Percentiles rank a stretch among this genome's conserved stretches.
Evolutionary conservation across 306 rosid genomes (phyloP).

Genomic region (Pachyrhizus erosus): DNA sequence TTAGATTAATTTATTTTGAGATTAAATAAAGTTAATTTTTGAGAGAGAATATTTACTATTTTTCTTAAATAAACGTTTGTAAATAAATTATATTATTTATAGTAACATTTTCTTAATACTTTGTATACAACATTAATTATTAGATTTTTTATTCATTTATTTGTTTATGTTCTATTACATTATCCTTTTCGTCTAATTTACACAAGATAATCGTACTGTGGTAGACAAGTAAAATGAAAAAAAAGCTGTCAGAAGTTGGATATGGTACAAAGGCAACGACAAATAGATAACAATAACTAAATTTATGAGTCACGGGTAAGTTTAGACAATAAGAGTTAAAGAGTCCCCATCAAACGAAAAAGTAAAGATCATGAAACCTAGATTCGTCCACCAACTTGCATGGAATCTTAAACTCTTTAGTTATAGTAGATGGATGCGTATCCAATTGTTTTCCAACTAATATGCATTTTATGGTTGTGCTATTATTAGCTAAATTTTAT

Average conservation of each 20-base stretch:
- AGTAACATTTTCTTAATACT: background rate
- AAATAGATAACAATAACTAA: background rate
- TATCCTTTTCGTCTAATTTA: background rate
- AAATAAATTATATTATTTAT: background rate
- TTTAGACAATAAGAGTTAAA: too few relatives aligned
- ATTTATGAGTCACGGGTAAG: background rate
- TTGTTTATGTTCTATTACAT: background rate
- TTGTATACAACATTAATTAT: background rate
- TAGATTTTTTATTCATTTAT: background rate
- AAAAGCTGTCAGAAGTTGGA: background rate
- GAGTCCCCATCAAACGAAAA: background rate
- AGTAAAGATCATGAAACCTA: background rate
- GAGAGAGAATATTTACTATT: too few relatives aligned
- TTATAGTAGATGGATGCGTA: background rate
- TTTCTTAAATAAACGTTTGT: too few relatives aligned
- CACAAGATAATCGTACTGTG: background rate
- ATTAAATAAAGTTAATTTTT: too few relatives aligned
- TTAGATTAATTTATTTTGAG: too few relatives aligned
- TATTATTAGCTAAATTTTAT: conserved; percentile 28
- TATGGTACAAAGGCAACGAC: background rate
- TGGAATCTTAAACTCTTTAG: background rate
- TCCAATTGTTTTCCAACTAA: background rate
- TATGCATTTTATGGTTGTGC: conserved; percentile 1
- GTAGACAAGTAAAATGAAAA: background rate
- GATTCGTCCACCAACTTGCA: background rate